Conservation (phyloP, 2,329 filamentous ascomycete genomes). For the Epichloe sylvatica region DNA sequence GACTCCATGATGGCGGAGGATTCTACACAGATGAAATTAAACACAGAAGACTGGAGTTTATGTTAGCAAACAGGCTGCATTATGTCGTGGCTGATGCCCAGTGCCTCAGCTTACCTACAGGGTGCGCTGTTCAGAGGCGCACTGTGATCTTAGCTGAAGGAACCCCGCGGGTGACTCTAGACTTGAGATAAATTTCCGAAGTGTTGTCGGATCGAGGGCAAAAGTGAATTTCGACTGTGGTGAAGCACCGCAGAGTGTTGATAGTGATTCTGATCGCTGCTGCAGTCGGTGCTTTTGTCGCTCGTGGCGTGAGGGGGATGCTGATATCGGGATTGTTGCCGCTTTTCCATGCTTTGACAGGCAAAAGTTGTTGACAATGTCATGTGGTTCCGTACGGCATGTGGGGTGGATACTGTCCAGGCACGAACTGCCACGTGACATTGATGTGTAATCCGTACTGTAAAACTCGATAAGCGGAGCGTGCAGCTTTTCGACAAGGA, state of each 20-base stretch:
- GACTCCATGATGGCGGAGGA: slow-evolving; percentile 6
- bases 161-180: slow-evolving; percentile 3
- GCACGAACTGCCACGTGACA: slow-evolving; percentile 3
- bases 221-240: background rate
- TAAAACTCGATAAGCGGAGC: background rate
- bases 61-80: background rate
- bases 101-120: background rate
- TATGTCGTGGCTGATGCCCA: background rate
- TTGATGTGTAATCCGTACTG: background rate
- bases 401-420: slow-evolving; percentile 1
- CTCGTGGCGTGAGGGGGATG: background rate
- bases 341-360: background rate
- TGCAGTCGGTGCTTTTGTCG: background rate
- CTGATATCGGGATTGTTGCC: background rate
- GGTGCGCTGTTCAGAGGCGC: background rate
- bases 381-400: slow-evolving; percentile 1
- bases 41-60: background rate
- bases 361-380: slow-evolving; percentile 1
- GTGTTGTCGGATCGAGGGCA: background rate
- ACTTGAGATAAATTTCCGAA: background rate
- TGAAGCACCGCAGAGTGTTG: background rate
- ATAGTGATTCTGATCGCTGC: background rate
- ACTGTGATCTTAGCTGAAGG: background rate
- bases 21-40: background rate
- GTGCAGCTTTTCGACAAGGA: background rate